Evolutionary conservation across 352 stramenopile species (phyloP), one percentile per base, ranked within the genome.

Genomic region (Paralagenidium karlingii): DNA sequence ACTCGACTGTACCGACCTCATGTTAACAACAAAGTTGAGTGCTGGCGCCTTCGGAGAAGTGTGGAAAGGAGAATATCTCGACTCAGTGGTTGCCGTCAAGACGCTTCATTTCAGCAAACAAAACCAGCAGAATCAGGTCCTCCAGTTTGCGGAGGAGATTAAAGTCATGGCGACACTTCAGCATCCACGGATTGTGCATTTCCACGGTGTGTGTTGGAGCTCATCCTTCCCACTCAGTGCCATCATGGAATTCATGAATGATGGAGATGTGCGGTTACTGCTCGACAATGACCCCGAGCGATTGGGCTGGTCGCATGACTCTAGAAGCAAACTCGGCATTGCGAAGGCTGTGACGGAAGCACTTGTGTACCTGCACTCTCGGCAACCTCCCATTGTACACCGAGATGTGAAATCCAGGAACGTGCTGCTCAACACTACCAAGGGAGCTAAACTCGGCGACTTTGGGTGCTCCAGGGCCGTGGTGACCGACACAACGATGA

Each of bases 11-110:
- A n/a, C n/a, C n/a, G n/a, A n/a, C n/a, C n/a, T n/a, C n/a, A n/a
- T n/a, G n/a, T n/a, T n/a, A n/a, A n/a, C n/a, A n/a, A n/a, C n/a
- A n/a, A n/a, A n/a, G n/a, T 34, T 82, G 0, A 58, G 58, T 0
- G 53, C 54, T 19, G 68, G 68, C 4, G 65, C 68, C 7, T 79
- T 63, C 32, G 68, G 68, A 3, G 68, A 82, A 25, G 63, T 82
- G 2, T 78, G 53, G 53, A 61, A 45, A 12, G 51, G 43, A 19
- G 19, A 43, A 24, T 26, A 53, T 2, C 34, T 50, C 21, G 32
- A n/a, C 19, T 28, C 41, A n/a, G 38, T 8, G 5, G 38, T 62
- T 21, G 53, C 53, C 0, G 53, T 58, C 21, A 62, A 62, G 34
- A 45, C 45, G 19, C 38, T 55, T 45, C 8, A 40, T 34, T 2